Conservation (phyloP, 2,329 filamentous ascomycete genomes). For the Aphanocladium album region DNA sequence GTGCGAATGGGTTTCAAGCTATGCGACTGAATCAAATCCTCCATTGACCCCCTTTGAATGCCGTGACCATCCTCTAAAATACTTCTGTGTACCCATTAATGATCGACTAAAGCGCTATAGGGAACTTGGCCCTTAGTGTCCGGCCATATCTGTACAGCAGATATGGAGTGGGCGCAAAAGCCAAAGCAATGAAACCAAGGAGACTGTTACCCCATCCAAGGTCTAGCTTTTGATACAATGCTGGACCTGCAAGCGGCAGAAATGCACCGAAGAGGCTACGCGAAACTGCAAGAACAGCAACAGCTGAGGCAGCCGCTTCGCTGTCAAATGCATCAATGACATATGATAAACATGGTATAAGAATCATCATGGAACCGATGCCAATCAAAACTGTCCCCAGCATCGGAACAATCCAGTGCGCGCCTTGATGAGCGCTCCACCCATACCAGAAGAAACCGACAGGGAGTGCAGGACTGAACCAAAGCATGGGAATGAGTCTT, state of each 20-base stretch:
- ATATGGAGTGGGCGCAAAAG: constrained; percentile 8
- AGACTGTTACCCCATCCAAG: constrained; percentile 20
- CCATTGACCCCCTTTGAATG: too few relatives aligned
- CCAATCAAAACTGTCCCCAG: constrained; percentile 39
- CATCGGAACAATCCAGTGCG: constrained; percentile 49
- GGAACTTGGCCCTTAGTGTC: not conserved
- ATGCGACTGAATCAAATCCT: too few relatives aligned
- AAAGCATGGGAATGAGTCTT: constrained; percentile 46
- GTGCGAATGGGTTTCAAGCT: too few relatives aligned
- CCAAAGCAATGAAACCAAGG: constrained; percentile 13
- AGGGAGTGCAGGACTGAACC: constrained; percentile 14
- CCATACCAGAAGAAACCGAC: constrained; percentile 23
- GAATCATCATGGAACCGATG: constrained; percentile 26
- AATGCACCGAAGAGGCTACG: constrained; percentile 30
- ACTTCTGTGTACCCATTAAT: too few relatives aligned
- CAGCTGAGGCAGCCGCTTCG: constrained; percentile 31
- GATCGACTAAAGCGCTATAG: too few relatives aligned
- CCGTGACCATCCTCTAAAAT: too few relatives aligned
- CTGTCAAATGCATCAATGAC: constrained; percentile 46
- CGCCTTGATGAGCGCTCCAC: constrained; percentile 35
- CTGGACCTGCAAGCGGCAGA: constrained; percentile 15
- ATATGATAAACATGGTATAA: constrained; percentile 50
- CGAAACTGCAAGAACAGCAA: constrained; percentile 54
- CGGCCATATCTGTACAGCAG: not conserved
- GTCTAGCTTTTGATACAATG: constrained; percentile 17